These are phyloP conservation scores for Thelonectria rubi DNA, from an alignment of 2,329 filamentous ascomycete genomes.

Conservation along the genomic window DNA sequence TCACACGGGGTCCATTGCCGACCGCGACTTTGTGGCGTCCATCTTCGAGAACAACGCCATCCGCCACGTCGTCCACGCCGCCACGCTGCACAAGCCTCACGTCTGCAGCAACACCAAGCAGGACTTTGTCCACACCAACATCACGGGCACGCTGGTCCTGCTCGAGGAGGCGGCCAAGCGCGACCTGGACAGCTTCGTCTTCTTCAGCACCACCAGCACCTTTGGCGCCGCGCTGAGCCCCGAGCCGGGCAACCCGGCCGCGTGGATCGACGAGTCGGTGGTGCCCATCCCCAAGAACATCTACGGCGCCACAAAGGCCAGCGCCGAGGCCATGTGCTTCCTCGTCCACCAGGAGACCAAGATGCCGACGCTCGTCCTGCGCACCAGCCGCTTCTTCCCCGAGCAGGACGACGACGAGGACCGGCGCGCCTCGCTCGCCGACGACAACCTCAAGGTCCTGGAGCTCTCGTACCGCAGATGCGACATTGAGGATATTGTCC, in stretches of 20 bases:
- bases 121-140: conserved; percentile 56
- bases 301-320: conserved; percentile 59
- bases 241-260: conserved; percentile 47
- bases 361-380: conserved; percentile 55
- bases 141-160: conserved; percentile 54
- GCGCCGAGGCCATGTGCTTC: conserved; percentile 58
- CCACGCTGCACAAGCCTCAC: conserved; percentile 59
- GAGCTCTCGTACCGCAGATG: conserved; percentile 57
- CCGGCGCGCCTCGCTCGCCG: conserved; percentile 47
- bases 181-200: conserved; percentile 52
- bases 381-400: conserved; percentile 60
- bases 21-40: conserved; percentile 46
- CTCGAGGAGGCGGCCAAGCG: conserved; percentile 51
- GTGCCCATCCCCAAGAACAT: conserved; percentile 57
- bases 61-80: conserved; percentile 54
- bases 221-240: conserved; percentile 54
- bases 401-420: conserved; percentile 57
- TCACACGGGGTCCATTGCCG: conserved; percentile 49
- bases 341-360: conserved; percentile 51
- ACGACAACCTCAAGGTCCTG: conserved; percentile 59
- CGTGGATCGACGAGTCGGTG: conserved; percentile 56
- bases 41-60: conserved; percentile 48
- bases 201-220: conserved; percentile 57
- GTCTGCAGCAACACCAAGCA: conserved; percentile 54
- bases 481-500: conserved; percentile 56